phyloP scores from a whole-genome alignment of 352 stramenopile genomes.

The Globisporangium viniferum region DNA sequence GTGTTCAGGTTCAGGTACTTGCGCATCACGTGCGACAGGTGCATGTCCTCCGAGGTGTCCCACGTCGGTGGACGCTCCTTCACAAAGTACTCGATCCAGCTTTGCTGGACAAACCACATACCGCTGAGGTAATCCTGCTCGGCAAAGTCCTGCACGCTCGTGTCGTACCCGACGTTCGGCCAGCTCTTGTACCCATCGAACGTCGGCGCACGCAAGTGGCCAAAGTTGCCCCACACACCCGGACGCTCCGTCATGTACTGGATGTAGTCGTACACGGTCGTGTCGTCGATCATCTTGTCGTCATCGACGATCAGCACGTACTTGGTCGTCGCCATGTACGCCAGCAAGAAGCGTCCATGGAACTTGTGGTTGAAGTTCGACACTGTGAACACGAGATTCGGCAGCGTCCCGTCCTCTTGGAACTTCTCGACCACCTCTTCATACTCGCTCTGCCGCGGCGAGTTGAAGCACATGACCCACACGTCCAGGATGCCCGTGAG shows the following conservation, averaged over 20 bases:
- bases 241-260: conserved; percentile 36
- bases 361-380: conserved; percentile 58
- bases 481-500: conserved; percentile 34
- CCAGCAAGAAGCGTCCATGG: conserved; percentile 45
- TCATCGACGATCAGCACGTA: conserved; percentile 51
- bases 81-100: conserved; percentile 63
- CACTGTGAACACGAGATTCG: conserved; percentile 33
- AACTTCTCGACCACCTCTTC: conserved; percentile 31
- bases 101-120: conserved; percentile 66
- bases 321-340: conserved; percentile 54
- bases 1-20: conserved; percentile 69
- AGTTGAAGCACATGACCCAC: conserved; percentile 70
- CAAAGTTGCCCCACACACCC: conserved; percentile 52
- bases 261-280: conserved; percentile 41
- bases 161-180: conserved; percentile 31
- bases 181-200: conserved; percentile 56
- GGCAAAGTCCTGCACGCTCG: conserved; percentile 26
- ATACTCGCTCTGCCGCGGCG: conserved; percentile 40
- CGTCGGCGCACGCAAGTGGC: conserved; percentile 35
- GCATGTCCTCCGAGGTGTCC: conserved; percentile 60
- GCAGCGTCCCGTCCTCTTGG: conserved; percentile 20
- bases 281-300: conserved; percentile 42
- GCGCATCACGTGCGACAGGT: conserved; percentile 56
- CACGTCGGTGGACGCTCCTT: conserved; percentile 51
- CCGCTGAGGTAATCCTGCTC: conserved; percentile 62